Evolutionary conservation across 768 basidiomycete species (phyloP).

Genomic region (Solioccasus polychromus): DNA sequence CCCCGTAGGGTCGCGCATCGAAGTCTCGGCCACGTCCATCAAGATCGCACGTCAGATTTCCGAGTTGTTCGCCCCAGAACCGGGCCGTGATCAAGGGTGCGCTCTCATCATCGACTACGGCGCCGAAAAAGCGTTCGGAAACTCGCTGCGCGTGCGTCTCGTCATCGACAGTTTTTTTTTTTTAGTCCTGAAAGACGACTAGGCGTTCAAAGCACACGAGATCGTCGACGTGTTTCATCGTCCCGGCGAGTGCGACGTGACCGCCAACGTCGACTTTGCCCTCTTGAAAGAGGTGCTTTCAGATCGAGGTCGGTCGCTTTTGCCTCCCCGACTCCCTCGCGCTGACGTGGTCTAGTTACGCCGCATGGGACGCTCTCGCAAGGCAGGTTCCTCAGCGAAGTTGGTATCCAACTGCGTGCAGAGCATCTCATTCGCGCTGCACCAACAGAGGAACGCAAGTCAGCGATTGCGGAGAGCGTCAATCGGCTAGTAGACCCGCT

Average conservation of each 20-base stretch:
- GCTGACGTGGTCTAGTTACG: conserved; percentile 30
- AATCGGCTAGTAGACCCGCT: conserved; percentile 69
- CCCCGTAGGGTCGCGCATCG: conserved; percentile 70
- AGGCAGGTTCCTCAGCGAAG: conserved; percentile 67
- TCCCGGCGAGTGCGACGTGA: conserved; percentile 89
- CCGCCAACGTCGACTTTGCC: conserved; percentile 95
- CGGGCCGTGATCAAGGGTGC: conserved; percentile 31
- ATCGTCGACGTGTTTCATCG: conserved; percentile 80
- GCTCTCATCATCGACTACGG: conserved; percentile 93
- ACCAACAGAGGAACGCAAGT: conserved; percentile 43
- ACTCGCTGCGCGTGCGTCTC: conserved; percentile 80
- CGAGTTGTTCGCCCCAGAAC: conserved; percentile 45
- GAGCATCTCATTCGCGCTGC: conserved; percentile 56
- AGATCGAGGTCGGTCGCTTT: conserved; percentile 51
- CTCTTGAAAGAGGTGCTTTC: conserved; percentile 77
- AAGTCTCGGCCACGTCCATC: conserved; percentile 74
- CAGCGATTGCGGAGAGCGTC: conserved; percentile 57
- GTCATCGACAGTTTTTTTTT: background rate
- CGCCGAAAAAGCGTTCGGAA: conserved; percentile 58
- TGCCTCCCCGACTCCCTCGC: background rate
- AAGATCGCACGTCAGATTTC: conserved; percentile 67
- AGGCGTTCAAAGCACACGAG: conserved; percentile 91
- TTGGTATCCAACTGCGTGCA: conserved; percentile 73
- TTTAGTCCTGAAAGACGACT: background rate
- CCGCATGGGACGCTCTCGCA: conserved; percentile 74